These are phyloP conservation scores for Copromyces sp. DNA, from an alignment of 495 filamentous ascomycete species.

Conservation along the genomic window DNA sequence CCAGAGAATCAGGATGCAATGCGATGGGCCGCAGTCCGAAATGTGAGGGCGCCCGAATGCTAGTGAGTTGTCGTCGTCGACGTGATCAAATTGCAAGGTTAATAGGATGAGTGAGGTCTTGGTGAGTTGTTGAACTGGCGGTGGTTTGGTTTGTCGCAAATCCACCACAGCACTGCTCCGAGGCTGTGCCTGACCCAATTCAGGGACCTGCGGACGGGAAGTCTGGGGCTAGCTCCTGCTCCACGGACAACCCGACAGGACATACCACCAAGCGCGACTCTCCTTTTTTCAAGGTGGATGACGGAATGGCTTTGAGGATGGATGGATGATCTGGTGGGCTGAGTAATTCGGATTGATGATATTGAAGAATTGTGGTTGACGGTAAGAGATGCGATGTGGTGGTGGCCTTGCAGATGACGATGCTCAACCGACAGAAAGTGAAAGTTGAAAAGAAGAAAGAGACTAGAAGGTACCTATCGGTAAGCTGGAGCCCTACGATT, in stretches of 20 bases:
- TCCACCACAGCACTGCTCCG: neutral
- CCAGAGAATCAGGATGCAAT: neutral
- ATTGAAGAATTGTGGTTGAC: neutral
- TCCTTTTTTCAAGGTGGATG: neutral
- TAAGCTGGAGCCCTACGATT: neutral
- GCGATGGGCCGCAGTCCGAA: neutral
- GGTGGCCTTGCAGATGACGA: neutral
- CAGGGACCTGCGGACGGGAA: neutral
- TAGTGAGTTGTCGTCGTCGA: neutral
- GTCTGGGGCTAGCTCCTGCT: neutral
- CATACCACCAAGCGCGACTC: neutral
- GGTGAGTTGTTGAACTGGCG: neutral
- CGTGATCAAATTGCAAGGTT: neutral
- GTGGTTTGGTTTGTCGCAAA: neutral
- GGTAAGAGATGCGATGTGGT: neutral
- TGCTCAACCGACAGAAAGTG: neutral
- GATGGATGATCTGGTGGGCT: neutral
- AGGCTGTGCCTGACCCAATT: neutral
- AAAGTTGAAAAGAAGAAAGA: neutral
- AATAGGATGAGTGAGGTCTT: neutral
- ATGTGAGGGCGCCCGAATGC: neutral
- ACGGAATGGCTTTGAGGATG: neutral
- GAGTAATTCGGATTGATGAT: neutral
- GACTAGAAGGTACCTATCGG: neutral
- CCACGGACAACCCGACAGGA: neutral